Evolutionary conservation across 2,329 filamentous ascomycete genomes (phyloP).

Genomic region (Penicillium sp.): DNA sequence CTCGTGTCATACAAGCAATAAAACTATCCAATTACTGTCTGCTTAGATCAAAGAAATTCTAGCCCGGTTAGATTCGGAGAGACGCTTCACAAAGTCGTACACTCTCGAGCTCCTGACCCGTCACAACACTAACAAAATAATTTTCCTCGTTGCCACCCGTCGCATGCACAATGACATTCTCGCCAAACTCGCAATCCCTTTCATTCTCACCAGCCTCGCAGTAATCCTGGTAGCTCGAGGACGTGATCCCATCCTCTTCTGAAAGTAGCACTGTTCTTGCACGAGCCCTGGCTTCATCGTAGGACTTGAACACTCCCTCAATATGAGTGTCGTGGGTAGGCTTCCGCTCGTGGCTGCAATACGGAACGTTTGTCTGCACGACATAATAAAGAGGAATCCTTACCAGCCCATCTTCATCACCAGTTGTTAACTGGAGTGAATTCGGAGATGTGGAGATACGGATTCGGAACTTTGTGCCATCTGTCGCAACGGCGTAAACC

Average conservation of each 20-base stretch:
- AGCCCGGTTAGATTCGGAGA: neutral
- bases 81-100: conserved; percentile 5
- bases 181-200: neutral
- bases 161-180: conserved; percentile 5
- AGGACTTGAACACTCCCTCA: neutral
- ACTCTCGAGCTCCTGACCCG: conserved; percentile 2
- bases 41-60: neutral
- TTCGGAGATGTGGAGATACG: neutral
- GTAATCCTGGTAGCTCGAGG: neutral
- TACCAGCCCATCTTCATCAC: neutral
- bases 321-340: conserved; percentile 1
- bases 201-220: neutral
- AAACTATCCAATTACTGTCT: neutral
- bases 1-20: neutral
- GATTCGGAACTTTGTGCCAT: neutral
- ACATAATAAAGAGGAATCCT: neutral
- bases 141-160: neutral
- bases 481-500: neutral
- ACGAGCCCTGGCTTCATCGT: neutral
- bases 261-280: neutral
- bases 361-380: conserved; percentile 1
- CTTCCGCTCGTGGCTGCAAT: conserved; percentile 1
- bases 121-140: conserved; percentile 3
- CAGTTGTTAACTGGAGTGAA: neutral
- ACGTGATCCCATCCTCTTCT: neutral